Base-by-base conservation (phyloP, 495 filamentous ascomycete genomes). In the Trichoderma orchidacearum region DNA sequence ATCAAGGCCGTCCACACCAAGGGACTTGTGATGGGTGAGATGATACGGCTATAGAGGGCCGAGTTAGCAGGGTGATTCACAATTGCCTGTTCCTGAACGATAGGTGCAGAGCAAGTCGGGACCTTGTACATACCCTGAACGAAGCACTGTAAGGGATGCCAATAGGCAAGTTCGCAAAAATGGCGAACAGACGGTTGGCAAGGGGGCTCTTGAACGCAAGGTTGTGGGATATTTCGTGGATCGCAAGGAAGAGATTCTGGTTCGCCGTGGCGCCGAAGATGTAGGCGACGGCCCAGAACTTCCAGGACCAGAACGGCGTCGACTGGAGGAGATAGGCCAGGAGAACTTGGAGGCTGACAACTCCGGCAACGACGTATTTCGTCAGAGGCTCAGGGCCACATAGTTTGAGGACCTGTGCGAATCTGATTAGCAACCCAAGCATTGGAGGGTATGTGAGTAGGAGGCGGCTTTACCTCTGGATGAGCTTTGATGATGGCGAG, bases 181-280 rank as follows among this genome's bases (percentile, higher is more conserved):
- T 84, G 38, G 94, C 93, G 60, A 96, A 74, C 29, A 95, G 63
- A 5, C 94, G 74, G 68, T 99, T 99, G 38, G 81, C 85, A 35
- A 84, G 63, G n/a, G 90, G 81, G 8, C 85, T 90, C 36, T 81
- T 79, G 80, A 96, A 97, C 15, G 93, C 94, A 35, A 99, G 80
- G 61, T 97, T 99, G 72, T 99, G 94, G 21, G 89, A 93, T 68
- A 99, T 97, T 72, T 99, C 94, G 71, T 99, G 94, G 64, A 99
- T 99, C 51, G 94, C 90, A 9, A 99, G 82, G 77, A 99, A 99
- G 29, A 96, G 80, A 70, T 99, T 99, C 76, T 97, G 94, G 78
- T 97, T 99, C 35, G 90, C 81, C 0, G 94, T 99, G 7, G 93
- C 94, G 57, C 94, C 94, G 60, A 99, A 80, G 58, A 95, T 72